Evolutionary conservation across 805 yeast genomes (phyloP), one percentile per base, ranked within the genome.

Genomic region (Kuraishia hungarica): DNA sequence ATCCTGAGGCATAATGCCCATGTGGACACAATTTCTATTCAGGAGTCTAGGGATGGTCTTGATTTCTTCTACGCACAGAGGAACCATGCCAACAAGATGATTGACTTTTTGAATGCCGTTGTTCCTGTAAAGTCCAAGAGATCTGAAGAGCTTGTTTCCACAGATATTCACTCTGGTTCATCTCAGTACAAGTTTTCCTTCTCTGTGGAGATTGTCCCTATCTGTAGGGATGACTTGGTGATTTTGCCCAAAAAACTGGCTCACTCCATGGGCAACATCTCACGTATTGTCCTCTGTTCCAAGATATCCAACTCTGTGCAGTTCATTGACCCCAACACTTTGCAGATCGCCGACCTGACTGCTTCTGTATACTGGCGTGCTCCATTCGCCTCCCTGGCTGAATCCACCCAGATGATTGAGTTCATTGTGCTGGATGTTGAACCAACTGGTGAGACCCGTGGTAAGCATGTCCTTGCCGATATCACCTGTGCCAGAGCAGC

Each of bases 141-240:
- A 69, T 89, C 97, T 51, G 94, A 89, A 68, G 97, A 94, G 75
- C 82, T 96, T 65, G 85, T 94, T 58, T 86, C 96, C 57, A 86
- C 85, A 57, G 97, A 96, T 76, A 90, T 88, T 46, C 99, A 94
- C 63, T 84, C 97, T 1, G 94, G 97, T 65, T 77, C 87, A 21
- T 82, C 96, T 24, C 81, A 85, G 55, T 94, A 89, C 74, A 94
- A 94, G 74, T 94, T 93, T 68, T 80, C 97, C 6, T 93, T 79
- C 67, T 89, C 97, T 21, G 87, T 93, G 50, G 99, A 94, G 72
- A 84, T 94, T 62, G 96, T 89, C 1, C 99, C 99, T 20, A 84
- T 96, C 49, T 94, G 99, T 80, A 88, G 94, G 71, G 99, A 94
- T 67, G 99, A 96, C 68, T 77, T 94, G 62, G 96, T 94, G 24